Evolutionary conservation across 176 grass and related monocot species (phyloP).

Genomic region (Juncus inflexus): DNA sequence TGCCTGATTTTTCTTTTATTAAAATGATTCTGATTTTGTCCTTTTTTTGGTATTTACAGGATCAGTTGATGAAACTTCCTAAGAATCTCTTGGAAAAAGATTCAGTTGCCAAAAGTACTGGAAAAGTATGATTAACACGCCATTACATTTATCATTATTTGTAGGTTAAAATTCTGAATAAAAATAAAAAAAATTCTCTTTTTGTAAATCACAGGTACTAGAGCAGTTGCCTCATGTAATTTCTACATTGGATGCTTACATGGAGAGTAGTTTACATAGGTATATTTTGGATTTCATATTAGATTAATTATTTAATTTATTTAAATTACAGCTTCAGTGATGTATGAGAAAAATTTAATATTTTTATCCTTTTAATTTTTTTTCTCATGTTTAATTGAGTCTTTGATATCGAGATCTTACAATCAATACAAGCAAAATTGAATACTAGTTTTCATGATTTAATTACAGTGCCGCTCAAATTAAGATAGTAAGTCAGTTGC

Average conservation of each 20-base stretch:
- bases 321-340: too few species aligned
- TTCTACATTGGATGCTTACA: conserved; percentile 87
- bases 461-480: conserved; percentile 62
- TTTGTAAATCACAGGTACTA: conserved; percentile 22
- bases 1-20: conserved; percentile 77
- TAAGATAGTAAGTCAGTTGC: conserved; percentile 65
- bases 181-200: background rate
- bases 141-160: background rate
- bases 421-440: background rate
- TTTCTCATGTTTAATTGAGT: conserved; percentile 7
- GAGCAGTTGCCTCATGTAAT: conserved; percentile 74
- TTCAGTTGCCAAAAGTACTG: conserved; percentile 65
- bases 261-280: conserved; percentile 82
- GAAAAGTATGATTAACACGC: conserved; percentile 44
- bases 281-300: conserved; percentile 23
- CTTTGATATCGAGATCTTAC: too few species aligned
- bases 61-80: conserved; percentile 58
- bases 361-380: conserved; percentile 1
- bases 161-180: background rate
- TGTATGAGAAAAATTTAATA: background rate
- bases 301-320: too few species aligned
- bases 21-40: background rate
- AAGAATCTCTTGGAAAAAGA: conserved; percentile 79
- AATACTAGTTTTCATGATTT: too few species aligned
- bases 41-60: conserved; percentile 39